Evolutionary conservation across 176 grass and related monocot species (phyloP).

Genomic region (Phoenix roebelenii): DNA sequence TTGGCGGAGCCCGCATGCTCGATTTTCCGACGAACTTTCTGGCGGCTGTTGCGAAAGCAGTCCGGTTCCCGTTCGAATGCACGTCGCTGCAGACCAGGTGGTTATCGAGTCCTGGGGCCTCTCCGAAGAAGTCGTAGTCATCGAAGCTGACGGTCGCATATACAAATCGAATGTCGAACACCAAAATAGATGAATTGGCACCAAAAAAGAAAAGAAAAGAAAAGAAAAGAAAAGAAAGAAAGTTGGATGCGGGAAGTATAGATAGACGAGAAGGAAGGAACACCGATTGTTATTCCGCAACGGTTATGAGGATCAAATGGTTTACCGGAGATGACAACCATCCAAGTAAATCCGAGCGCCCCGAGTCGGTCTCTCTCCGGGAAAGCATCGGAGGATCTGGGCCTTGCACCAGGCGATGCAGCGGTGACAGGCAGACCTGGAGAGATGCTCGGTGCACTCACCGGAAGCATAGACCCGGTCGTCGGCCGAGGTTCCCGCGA

Average conservation of each 20-base stretch:
- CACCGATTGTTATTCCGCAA: too few species aligned
- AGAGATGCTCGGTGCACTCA: slow-evolving; percentile 2
- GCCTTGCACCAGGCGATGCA: slow-evolving; percentile 18
- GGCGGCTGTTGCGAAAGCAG: not conserved
- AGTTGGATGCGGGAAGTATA: too few species aligned
- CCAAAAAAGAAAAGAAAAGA: not conserved
- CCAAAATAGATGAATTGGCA: too few species aligned
- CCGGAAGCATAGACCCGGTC: slow-evolving; percentile 6
- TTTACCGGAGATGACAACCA: slow-evolving; percentile 12
- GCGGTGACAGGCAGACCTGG: slow-evolving; percentile 2
- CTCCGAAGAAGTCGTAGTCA: slow-evolving; percentile 12
- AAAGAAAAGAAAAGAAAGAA: too few species aligned
- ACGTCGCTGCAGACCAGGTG: not conserved
- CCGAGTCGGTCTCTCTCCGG: slow-evolving; percentile 3
- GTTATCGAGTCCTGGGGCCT: slow-evolving; percentile 4
- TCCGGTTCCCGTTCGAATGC: not conserved
- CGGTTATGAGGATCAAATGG: too few species aligned
- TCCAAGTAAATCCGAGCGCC: slow-evolving; percentile 10
- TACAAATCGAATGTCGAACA: too few species aligned
- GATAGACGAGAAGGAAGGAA: too few species aligned
- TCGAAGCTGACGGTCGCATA: not conserved
- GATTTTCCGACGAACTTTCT: not conserved
- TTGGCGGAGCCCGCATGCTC: not conserved
- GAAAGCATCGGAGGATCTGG: slow-evolving; percentile 12
- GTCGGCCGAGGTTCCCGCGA: not conserved